phyloP scores from a whole-genome alignment of 2,329 filamentous ascomycete genomes.

The Stemphylium vesicarium region DNA sequence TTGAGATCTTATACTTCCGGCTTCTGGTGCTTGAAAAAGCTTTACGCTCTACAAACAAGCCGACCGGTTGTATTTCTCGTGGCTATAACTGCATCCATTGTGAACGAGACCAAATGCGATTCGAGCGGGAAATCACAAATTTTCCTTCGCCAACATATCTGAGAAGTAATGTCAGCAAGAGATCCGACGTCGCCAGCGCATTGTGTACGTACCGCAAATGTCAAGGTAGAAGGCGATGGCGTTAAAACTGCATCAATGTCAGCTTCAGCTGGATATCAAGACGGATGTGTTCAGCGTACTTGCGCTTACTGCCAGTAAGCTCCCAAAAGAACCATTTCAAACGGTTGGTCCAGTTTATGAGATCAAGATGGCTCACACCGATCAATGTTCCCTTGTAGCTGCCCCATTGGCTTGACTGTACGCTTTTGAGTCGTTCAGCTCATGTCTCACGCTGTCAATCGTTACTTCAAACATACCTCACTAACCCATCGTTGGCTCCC shows the following conservation, averaged over 20 bases:
- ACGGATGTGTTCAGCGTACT: conserved; percentile 41
- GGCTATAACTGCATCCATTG: not conserved
- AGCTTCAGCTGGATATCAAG: not conserved
- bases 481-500: conserved; percentile 68
- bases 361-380: conserved; percentile 68
- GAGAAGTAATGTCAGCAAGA: not conserved
- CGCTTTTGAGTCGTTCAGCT: conserved; percentile 43
- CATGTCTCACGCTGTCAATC: not conserved
- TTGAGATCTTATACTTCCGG: not conserved
- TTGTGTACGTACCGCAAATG: conserved; percentile 61
- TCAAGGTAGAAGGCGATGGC: conserved; percentile 69
- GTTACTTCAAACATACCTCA: conserved; percentile 51
- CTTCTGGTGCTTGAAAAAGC: not conserved
- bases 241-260: conserved; percentile 62
- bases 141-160: conserved; percentile 51
- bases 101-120: not conserved
- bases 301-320: conserved; percentile 62
- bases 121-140: conserved; percentile 26
- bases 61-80: not conserved
- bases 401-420: conserved; percentile 66
- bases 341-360: conserved; percentile 72
- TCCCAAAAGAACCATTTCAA: conserved; percentile 65
- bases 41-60: not conserved
- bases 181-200: not conserved
- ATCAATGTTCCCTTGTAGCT: conserved; percentile 68